phyloP scores from a whole-genome alignment of 192 early-diverging fungal genomes.

The Backusella circina region DNA sequence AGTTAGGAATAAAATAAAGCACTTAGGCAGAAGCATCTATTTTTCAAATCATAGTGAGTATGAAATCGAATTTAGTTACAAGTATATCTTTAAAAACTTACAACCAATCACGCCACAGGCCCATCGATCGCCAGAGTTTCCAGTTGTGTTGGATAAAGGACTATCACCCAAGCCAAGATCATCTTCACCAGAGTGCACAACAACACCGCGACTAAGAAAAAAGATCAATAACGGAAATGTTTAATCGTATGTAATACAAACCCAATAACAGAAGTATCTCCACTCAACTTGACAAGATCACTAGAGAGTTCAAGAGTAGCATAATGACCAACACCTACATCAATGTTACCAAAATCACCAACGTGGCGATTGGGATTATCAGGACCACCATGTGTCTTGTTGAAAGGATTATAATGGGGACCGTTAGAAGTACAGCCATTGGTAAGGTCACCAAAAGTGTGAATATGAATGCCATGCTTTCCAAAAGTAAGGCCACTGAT shows the following conservation, averaged over 20 bases:
- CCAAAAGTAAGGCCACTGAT: slow-evolving; percentile 62
- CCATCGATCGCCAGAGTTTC: slow-evolving; percentile 77
- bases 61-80: neutral
- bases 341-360: slow-evolving; percentile 89
- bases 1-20: neutral
- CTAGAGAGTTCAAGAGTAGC: slow-evolving; percentile 47
- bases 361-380: slow-evolving; percentile 65
- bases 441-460: slow-evolving; percentile 65
- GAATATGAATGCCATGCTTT: slow-evolving; percentile 85
- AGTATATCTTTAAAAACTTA: neutral
- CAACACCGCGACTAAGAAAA: slow-evolving; percentile 58
- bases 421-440: slow-evolving; percentile 77
- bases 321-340: slow-evolving; percentile 47
- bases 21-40: neutral
- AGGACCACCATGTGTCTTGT: slow-evolving; percentile 77
- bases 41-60: neutral
- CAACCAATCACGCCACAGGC: slow-evolving; percentile 85
- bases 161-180: slow-evolving; percentile 74
- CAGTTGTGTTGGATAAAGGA: slow-evolving; percentile 64
- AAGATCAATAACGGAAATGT: neutral
- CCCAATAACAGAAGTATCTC: slow-evolving; percentile 69
- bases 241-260: slow-evolving; percentile 3
- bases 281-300: slow-evolving; percentile 59
- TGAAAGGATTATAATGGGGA: slow-evolving; percentile 81
- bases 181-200: slow-evolving; percentile 76